These are phyloP conservation scores for Suillus lakei DNA, from an alignment of 768 basidiomycete genomes.

Conservation along the genomic window DNA sequence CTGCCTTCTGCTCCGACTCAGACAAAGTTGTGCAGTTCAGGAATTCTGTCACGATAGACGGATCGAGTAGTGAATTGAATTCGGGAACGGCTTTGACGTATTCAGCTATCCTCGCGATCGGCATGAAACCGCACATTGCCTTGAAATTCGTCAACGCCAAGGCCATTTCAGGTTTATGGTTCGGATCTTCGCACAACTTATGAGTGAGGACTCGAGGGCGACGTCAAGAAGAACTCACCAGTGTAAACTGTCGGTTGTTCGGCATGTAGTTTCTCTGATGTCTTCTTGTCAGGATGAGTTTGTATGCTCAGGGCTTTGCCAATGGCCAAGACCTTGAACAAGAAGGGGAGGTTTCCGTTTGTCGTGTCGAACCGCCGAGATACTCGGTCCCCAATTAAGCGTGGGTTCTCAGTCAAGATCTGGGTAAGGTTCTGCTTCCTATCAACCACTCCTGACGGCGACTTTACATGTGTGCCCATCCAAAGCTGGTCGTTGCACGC, in stretches of 20 bases:
- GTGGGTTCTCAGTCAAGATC: slow-evolving; percentile 67
- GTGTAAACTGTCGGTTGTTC: slow-evolving; percentile 87
- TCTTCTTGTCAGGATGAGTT: slow-evolving; percentile 87
- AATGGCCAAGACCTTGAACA: slow-evolving; percentile 93
- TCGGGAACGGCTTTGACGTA: slow-evolving; percentile 77
- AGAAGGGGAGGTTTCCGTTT: slow-evolving; percentile 80
- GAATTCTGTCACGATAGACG: slow-evolving; percentile 56
- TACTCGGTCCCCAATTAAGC: slow-evolving; percentile 68
- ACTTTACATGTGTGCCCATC: slow-evolving; percentile 96
- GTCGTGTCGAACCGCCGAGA: slow-evolving; percentile 56
- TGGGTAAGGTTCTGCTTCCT: slow-evolving; percentile 55
- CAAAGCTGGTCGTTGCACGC: slow-evolving; percentile 65
- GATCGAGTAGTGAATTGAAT: slow-evolving; percentile 71
- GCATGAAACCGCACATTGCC: slow-evolving; percentile 93
- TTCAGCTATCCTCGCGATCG: slow-evolving; percentile 70
- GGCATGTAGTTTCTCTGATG: slow-evolving; percentile 71
- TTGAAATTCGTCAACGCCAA: slow-evolving; percentile 90
- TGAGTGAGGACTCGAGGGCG: slow-evolving; percentile 1
- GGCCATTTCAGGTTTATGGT: slow-evolving; percentile 99
- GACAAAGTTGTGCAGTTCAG: slow-evolving; percentile 35
- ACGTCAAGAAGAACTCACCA: slow-evolving; percentile 49
- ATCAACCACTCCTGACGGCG: slow-evolving; percentile 60
- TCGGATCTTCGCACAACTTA: slow-evolving; percentile 65
- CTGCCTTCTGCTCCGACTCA: slow-evolving; percentile 56
- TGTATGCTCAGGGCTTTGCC: slow-evolving; percentile 90